Base-by-base conservation (phyloP, 345 rosid genomes). In the Murraya paniculata region DNA sequence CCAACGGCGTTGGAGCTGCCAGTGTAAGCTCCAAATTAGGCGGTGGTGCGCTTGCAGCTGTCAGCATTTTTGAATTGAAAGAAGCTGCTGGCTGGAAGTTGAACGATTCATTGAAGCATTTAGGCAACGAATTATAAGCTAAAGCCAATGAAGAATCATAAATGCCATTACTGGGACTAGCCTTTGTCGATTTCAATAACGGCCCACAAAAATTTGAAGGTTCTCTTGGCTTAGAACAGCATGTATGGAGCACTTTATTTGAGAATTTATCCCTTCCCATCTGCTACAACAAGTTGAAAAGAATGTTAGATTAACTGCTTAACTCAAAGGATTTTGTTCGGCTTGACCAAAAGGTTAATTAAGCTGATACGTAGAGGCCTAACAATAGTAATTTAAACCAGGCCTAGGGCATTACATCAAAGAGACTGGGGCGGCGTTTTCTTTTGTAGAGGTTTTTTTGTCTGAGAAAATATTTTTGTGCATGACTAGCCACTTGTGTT, bases 401-500 rank as follows among this genome's bases (percentile, higher is more conserved):
- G 18, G 50, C 50, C 5, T 18, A 45, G 50, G 50, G 50, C 50
- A 13, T 64, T 28, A 64, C 81, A 71, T 84, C 87, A 25, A 81
- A 73, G 74, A 84, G 85, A 74, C 87, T 84, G 18, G 79, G 72
- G 6, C 85, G 83, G 35, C 78, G 80, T 33, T 65, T 79, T 48
- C 24, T 68, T 53, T 67, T 75, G 64, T n/a, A 16, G 39, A 0
- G 73, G 64, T 35, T 14, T 66, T 62, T 65, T 39, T 64, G 85
- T 65, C 87, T 60, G 33, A 81, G 83, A 53, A 84, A 84, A 73
- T 76, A 82, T 74, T 84, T 84, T 38, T 84, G 85, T 21, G 87
- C 85, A 74, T 84, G 87, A 66, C 87, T 84, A 2, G 87, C 87
- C 2, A 84, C 85, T 68, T 84, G 87, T 6, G 87, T 76, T 59